Percentiles rank a stretch among this genome's conserved stretches.
Conservation (phyloP, 192 early-diverging fungal species). For the Gaertneriomyces semiglobifer region DNA sequence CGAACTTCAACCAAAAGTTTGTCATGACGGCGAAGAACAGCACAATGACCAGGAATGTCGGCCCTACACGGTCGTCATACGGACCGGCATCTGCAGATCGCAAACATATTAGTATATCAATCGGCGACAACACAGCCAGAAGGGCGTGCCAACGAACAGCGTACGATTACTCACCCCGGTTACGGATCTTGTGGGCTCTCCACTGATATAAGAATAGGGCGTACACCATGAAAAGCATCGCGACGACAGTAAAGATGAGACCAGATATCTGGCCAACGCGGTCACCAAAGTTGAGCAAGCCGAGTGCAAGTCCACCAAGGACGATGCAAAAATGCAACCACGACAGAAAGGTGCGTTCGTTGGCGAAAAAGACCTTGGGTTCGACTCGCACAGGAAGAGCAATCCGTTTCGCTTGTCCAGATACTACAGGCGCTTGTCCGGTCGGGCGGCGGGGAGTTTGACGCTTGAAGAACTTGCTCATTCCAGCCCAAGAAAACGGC, state of each 20-base stretch:
- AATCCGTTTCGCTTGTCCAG: slow-evolving; percentile 32
- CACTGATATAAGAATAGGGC: slow-evolving; percentile 67
- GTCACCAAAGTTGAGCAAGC: slow-evolving; percentile 74
- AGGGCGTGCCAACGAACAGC: background rate
- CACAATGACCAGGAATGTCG: slow-evolving; percentile 65
- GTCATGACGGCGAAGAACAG: slow-evolving; percentile 39
- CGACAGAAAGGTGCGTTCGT: slow-evolving; percentile 79
- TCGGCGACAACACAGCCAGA: slow-evolving; percentile 46
- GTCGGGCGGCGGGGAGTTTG: background rate
- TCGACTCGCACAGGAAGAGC: slow-evolving; percentile 65
- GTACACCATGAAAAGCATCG: slow-evolving; percentile 69
- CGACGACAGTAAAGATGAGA: slow-evolving; percentile 66
- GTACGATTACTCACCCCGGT: slow-evolving; percentile 38
- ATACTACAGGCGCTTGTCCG: background rate
- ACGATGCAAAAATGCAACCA: slow-evolving; percentile 76
- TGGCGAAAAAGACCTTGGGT: slow-evolving; percentile 84
- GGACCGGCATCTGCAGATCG: slow-evolving; percentile 36
- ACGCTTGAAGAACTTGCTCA: slow-evolving; percentile 21
- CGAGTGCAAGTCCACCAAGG: slow-evolving; percentile 65
- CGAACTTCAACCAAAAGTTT: slow-evolving; percentile 45
- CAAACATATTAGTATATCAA: background rate
- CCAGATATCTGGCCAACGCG: slow-evolving; percentile 64
- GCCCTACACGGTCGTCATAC: slow-evolving; percentile 67
- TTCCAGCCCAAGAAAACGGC: slow-evolving; percentile 21
- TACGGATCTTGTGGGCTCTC: slow-evolving; percentile 63